Evolutionary conservation across 129 eudicot genomes (phyloP), one percentile per base, ranked within the genome.

Genomic region (Pittosporum tobira): DNA sequence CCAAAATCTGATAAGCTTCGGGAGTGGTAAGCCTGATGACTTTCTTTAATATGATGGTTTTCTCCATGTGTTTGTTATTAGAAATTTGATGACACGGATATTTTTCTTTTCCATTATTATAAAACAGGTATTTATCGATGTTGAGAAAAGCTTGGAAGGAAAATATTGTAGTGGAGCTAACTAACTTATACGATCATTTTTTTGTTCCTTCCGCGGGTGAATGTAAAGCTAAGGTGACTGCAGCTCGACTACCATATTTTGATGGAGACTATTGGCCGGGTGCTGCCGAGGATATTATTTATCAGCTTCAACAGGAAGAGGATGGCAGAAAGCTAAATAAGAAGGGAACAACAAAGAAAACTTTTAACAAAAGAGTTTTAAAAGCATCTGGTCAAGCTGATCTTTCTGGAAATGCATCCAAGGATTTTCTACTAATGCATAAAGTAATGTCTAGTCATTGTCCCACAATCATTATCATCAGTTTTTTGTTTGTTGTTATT

Each of bases 251-350:
- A 66, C 98, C 98, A 7, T 86, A 90, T 64, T 90, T 90, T 66
- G 98, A 90, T 65, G 98, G 98, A 14, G 98, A 90, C 53, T 90
- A 86, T 71, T 90, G 95, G 95, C 98, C 98, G 29, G 98, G 95
- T 66, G 98, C 98, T 45, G 98, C 98, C 0, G 98, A 90, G 81
- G 98, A 90, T 71, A 86, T 86, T 58, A 78, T 90, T 43, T 63
- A 67, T 71, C 89, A 83, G 75, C 71, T 90, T 57, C 81, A 79
- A 37, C 94, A 86, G 74, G 98, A 85, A 62, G 95, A 86, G 30
- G 94, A 86, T 49, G 95, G 88, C 26, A 78, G 77, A 68, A 86
- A 87, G 65, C 84, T 49, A 52, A 65, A 69, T 48, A 86, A 83
- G 73, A 86, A 81, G 72, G 98, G 98, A 42, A 48, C 64, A 1